Base-by-base conservation (phyloP, 2,329 filamentous ascomycete genomes). In the Alternaria postmessia region DNA sequence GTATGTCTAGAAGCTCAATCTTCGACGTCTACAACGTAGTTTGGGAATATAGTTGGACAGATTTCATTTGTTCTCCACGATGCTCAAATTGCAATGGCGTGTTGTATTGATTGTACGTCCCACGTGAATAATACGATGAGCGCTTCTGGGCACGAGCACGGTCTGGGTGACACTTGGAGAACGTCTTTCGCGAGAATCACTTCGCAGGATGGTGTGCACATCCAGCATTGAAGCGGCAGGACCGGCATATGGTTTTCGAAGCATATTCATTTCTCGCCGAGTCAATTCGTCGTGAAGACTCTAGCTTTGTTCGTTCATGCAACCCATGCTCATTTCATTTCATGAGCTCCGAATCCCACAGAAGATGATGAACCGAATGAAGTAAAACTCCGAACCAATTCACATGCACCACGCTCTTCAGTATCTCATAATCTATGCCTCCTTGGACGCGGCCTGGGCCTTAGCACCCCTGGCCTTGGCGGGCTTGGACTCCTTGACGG, bases 381-480 rank as follows among this genome's bases (percentile, higher is more conserved):
- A 66, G 62, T 65, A 51, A 38, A 67, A 68, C 62, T 66, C 64
- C 65, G 51, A 51, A 47, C 57, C 49, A 57, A 57, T 61, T 52
- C 54, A 34, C 58, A 61, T 57, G 58, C 58, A 61, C 54, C 54
- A 53, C 58, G 42, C 47, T 53, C 48, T 47, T 57, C 47, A 59
- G 34, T 39, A 49, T 48, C 30, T 64, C 49, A 59, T 53, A 49
- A 43, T 68, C 66, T 77, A 77, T 68, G 72, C 70, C 59, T 68
- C 68, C 59, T 67, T 65, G 55, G 71, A 68, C 69, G 89, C 90
- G 86, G 91, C 90, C 84, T 87, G 87, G 76, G 91, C 92, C 86
- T 93, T 92, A 71, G 85, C 85, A 74, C 94, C 93, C 78, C 93
- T 88, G 74, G 86, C 85, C 89, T 96, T 96, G 77, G 81, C 79